Conservation (phyloP, 177 flowering plant genomes). For the Telopea speciosissima region DNA sequence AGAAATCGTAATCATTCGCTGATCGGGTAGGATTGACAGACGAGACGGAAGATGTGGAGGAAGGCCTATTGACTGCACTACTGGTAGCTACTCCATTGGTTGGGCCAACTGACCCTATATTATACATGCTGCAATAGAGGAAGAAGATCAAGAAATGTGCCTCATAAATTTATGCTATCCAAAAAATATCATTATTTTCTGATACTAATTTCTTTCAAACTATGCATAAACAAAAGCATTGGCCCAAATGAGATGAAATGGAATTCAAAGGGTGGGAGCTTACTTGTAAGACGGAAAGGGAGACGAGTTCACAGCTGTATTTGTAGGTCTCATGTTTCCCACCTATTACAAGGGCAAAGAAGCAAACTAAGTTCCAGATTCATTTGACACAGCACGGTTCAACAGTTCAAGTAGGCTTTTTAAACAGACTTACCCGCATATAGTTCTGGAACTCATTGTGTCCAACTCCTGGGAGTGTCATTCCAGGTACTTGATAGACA, state of each 20-base stretch:
- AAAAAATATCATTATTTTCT: neutral
- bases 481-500: constrained; percentile 50
- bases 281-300: constrained; percentile 48
- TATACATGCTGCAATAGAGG: constrained; percentile 38
- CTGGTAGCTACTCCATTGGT: constrained; percentile 29
- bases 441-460: constrained; percentile 37
- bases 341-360: constrained; percentile 23
- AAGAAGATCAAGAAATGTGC: neutral
- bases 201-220: neutral
- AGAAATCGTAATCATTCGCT: constrained; percentile 70
- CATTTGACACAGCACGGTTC: neutral
- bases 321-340: constrained; percentile 26
- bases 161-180: neutral
- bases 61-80: constrained; percentile 29
- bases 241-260: neutral
- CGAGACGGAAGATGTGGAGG: constrained; percentile 34
- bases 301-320: constrained; percentile 28
- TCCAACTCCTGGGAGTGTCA: constrained; percentile 35
- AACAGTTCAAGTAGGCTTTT: neutral
- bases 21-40: constrained; percentile 31
- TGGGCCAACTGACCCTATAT: constrained; percentile 31
- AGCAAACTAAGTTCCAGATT: neutral
- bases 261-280: neutral
- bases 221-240: neutral
- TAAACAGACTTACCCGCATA: constrained; percentile 36